These are phyloP conservation scores for Scalesia atractyloides DNA, from an alignment of 129 eudicot species.

Conservation along the genomic window DNA sequence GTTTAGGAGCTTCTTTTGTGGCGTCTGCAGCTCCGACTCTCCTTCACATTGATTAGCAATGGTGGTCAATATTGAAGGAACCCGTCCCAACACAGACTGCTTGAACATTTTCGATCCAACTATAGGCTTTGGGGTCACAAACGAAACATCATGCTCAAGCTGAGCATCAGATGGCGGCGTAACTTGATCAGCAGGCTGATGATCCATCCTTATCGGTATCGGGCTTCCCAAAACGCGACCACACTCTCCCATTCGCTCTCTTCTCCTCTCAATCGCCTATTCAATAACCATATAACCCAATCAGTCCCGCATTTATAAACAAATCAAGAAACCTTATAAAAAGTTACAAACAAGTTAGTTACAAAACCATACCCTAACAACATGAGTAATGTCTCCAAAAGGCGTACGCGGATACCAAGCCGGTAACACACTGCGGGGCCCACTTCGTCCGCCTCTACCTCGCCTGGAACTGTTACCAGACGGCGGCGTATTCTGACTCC, in stretches of 20 bases:
- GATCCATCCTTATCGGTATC: conserved; percentile 28
- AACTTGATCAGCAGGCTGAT: conserved; percentile 38
- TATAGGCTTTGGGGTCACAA: conserved; percentile 57
- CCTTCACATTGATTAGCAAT: conserved; percentile 33
- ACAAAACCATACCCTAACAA: conserved; percentile 54
- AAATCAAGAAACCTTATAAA: neutral
- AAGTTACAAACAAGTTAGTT: conserved; percentile 3
- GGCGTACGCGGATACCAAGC: conserved; percentile 83
- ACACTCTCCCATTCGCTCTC: conserved; percentile 50
- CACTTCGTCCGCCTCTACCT: conserved; percentile 33
- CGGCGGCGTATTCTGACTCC: conserved; percentile 41
- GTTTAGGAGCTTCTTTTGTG: conserved; percentile 77
- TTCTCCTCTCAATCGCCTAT: conserved; percentile 84
- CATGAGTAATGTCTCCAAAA: conserved; percentile 63
- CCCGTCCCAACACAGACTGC: conserved; percentile 45
- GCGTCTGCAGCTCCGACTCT: conserved; percentile 58
- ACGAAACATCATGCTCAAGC: conserved; percentile 59
- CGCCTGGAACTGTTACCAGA: conserved; percentile 25
- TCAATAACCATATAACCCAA: neutral
- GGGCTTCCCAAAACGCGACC: conserved; percentile 51
- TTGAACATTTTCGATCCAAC: conserved; percentile 17
- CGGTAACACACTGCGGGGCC: conserved; percentile 42
- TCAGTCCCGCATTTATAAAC: conserved; percentile 7
- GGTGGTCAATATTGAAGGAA: conserved; percentile 47
- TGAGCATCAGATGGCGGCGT: conserved; percentile 51